These are phyloP conservation scores for Macroventuria anomochaeta DNA, from an alignment of 2,329 filamentous ascomycete species.

Conservation along the genomic window DNA sequence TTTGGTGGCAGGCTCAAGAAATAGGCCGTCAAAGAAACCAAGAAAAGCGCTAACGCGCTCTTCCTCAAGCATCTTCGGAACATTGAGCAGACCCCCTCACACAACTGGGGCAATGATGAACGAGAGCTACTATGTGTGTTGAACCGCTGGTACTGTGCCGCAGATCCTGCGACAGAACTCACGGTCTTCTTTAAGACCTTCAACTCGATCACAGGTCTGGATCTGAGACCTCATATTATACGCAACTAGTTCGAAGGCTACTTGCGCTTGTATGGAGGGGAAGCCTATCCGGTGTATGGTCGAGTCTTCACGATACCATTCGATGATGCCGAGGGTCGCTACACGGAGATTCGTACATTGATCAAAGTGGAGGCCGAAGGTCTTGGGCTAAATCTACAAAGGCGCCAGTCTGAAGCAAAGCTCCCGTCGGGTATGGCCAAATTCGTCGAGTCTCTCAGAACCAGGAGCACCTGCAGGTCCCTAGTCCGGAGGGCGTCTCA, in stretches of 20 bases:
- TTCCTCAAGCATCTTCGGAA: neutral
- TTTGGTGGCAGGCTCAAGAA: neutral
- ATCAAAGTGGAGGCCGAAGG: conserved; percentile 9
- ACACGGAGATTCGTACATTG: neutral
- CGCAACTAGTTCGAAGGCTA: conserved; percentile 15
- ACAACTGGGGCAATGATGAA: conserved; percentile 18
- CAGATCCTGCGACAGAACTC: neutral
- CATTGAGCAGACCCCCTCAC: neutral
- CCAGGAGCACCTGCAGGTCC: neutral
- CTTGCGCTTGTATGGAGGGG: conserved; percentile 6
- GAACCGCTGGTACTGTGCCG: conserved; percentile 14
- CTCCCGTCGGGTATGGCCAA: neutral
- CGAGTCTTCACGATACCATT: conserved; percentile 16
- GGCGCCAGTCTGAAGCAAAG: neutral
- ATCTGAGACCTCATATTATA: neutral
- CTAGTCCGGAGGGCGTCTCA: neutral
- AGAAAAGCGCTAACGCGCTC: neutral
- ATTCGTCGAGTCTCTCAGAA: neutral
- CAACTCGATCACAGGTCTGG: conserved; percentile 12
- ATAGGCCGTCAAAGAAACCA: neutral
- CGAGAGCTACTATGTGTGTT: conserved; percentile 14
- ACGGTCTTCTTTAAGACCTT: conserved; percentile 2
- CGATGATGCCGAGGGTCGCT: conserved; percentile 11
- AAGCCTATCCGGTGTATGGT: conserved; percentile 9
- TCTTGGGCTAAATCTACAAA: neutral